Conservation (phyloP, 768 basidiomycete species). For the Inosperma sp. region DNA sequence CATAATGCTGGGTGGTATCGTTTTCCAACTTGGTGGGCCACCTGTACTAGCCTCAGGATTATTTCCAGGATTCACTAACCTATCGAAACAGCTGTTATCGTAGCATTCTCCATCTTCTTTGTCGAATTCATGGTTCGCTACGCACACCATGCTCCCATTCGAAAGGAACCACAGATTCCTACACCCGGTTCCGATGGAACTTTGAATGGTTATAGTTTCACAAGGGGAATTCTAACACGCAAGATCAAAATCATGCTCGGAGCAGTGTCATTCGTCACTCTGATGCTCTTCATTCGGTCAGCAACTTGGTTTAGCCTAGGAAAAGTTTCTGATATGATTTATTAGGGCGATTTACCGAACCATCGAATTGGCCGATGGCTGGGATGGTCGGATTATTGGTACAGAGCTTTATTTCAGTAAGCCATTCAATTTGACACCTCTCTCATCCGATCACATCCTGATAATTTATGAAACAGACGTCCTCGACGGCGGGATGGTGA, state of each 20-base stretch:
- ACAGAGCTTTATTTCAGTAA: slow-evolving; percentile 40
- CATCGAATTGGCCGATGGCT: slow-evolving; percentile 48
- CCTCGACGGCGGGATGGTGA: slow-evolving; percentile 48
- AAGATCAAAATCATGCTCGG: slow-evolving; percentile 30
- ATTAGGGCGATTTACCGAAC: slow-evolving; percentile 51
- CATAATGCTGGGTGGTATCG: slow-evolving; percentile 62
- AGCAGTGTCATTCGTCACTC: slow-evolving; percentile 37
- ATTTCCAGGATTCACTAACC: neutral
- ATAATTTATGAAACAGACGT: slow-evolving; percentile 31
- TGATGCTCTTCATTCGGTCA: slow-evolving; percentile 45
- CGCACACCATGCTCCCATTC: slow-evolving; percentile 29
- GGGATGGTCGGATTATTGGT: slow-evolving; percentile 45
- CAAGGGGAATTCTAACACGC: slow-evolving; percentile 13
- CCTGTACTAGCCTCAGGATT: neutral
- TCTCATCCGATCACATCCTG: neutral
- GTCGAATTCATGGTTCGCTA: slow-evolving; percentile 46
- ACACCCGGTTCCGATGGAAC: too few relatives aligned
- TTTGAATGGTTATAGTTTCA: neutral
- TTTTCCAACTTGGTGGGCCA: slow-evolving; percentile 47
- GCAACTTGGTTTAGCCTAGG: slow-evolving; percentile 7
- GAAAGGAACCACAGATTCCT: too few relatives aligned
- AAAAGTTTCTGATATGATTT: neutral
- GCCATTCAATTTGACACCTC: neutral
- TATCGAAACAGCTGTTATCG: slow-evolving; percentile 35
- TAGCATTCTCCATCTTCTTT: slow-evolving; percentile 37